Evolutionary conservation across 495 filamentous ascomycete species (phyloP), one percentile per base, ranked within the genome.

Genomic region (Aspergillus conjunctus): DNA sequence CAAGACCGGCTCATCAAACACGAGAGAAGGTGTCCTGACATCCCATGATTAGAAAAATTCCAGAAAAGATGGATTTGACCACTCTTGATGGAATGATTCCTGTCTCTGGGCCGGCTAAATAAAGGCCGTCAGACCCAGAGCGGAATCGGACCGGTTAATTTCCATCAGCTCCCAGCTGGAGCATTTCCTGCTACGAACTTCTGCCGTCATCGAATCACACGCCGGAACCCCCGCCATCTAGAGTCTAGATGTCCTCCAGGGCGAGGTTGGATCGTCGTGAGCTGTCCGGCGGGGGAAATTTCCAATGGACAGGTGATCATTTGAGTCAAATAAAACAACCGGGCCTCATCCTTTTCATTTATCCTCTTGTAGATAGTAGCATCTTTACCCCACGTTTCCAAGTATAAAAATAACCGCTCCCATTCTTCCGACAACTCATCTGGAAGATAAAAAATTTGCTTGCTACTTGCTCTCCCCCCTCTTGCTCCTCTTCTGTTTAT

Each of bases 121-220:
- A 48, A 48, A 48, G 18, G 44, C n/a, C 0, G 44, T 26, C 26
- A 26, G 26, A 26, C 26, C 26, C 26, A 26, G 5, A 26, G 26
- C 5, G 26, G 5, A 26, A 26, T 26, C 26, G 26, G 26, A 18
- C 57, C 58, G 58, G 58, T 60, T 60, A 60, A 59, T 53, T 60
- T 60, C 50, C 37, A 59, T 6, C 43, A 26, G 12, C 10, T 9
- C 17, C 44, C 32, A 33, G 53, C 21, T 48, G 50, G 37, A 41
- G 37, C 26, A 26, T 26, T 26, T 26, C 18, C n/a, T n/a, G n/a
- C n/a, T n/a, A n/a, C n/a, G n/a, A 52, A 46, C 32, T 46, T 46
- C 55, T 32, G 18, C 45, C 55, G 50, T 41, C 17, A 31, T 14
- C 8, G 15, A 50, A 18, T 26, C 26, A 26, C 5, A 26, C 26